Base-by-base conservation (phyloP, 768 basidiomycete genomes). In the Tubosaeta brunneosetosa region DNA sequence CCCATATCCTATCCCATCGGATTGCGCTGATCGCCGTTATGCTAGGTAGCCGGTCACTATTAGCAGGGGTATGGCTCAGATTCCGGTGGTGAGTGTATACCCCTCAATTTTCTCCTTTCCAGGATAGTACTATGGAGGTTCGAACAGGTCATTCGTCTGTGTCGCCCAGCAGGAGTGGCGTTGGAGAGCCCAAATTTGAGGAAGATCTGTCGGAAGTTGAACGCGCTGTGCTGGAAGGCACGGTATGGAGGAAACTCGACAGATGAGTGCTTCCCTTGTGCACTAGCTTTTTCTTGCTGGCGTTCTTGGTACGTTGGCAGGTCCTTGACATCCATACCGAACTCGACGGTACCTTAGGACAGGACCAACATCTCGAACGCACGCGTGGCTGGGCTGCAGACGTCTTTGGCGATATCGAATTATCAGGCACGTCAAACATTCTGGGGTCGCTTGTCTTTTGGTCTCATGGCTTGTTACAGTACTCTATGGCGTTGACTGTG, bases 341-440 rank as follows among this genome's bases (percentile, higher is more conserved):
- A 17, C 40, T 13, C 3, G 1, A 44, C 12, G 6, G 32, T 50
- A 27, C 38, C 7, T 32, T 16, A 70, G 81, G 51, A 80, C 31
- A 55, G 52, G 41, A 65, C 60, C n/a, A 83, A 82, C 57, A 73
- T 84, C 34, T 77, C 73, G 14, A 85, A 85, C 59, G 84, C 84
- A 17, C 74, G 77, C 14, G 74, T 85, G 3, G 84, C 81, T 10
- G 83, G 84, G 6, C 63, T 86, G 53, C 80, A 83, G 59, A 74
- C 64, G 17, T 74, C 80, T 44, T 62, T 86, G 44, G 69, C 13
- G 3, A 58, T 69, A 36, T 56, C 65, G 5, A 61, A 66, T 37
- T 61, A 70, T 41, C 63, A 69, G 54, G 66, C 63, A 38, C 13
- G 29, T 48, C 29, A 13, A 44, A 25, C 11, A 29, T 16, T 40